Evolutionary conservation across 2,329 filamentous ascomycete genomes (phyloP).

Genomic region (Cercospora sp.): DNA sequence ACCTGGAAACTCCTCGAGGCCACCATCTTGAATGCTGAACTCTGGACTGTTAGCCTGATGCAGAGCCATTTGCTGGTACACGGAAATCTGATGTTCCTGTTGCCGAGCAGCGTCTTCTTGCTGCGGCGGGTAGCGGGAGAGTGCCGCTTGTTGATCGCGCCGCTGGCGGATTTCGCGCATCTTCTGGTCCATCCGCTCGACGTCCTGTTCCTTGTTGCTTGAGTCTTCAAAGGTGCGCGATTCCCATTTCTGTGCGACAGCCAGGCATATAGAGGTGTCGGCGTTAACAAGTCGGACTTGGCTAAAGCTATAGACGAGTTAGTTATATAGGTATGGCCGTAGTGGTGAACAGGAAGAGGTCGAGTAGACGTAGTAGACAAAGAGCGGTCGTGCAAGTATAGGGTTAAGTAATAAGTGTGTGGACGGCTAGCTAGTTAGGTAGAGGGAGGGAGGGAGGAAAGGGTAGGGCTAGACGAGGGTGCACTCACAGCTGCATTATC

Average conservation of each 20-base stretch:
- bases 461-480: not conserved
- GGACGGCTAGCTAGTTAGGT: not conserved
- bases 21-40: no score
- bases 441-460: not conserved
- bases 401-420: not conserved
- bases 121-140: constrained; percentile 19
- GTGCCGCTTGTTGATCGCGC: constrained; percentile 23
- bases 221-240: constrained; percentile 27
- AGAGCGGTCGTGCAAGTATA: not conserved
- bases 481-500: constrained; percentile 39
- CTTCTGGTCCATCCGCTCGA: constrained; percentile 31
- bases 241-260: constrained; percentile 34
- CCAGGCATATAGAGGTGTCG: constrained; percentile 28
- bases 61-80: no score
- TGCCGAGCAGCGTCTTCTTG: no score
- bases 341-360: not conserved
- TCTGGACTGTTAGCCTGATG: no score
- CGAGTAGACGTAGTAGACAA: not conserved
- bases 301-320: constrained; percentile 23
- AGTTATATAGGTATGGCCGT: not conserved
- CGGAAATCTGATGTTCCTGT: no score
- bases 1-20: no score
- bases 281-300: constrained; percentile 28
- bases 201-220: constrained; percentile 33
- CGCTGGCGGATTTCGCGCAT: constrained; percentile 30